Conservation (phyloP, 163 green algal species). For the Trebouxiophyceae sp. region DNA sequence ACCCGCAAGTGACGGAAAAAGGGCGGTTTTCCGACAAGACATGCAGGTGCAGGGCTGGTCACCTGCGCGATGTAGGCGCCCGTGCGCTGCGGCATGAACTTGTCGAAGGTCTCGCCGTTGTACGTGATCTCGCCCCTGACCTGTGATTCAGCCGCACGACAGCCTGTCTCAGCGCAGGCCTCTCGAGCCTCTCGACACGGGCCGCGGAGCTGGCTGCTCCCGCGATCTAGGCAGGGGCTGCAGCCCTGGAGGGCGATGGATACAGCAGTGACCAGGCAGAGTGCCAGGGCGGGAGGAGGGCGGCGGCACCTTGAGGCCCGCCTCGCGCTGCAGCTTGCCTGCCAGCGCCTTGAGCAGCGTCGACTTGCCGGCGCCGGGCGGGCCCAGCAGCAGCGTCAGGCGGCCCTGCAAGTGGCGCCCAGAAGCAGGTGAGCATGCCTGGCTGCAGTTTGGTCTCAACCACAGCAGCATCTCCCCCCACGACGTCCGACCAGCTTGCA, state of each 20-base stretch:
- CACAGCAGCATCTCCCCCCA: background rate
- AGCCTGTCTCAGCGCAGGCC: too few species aligned
- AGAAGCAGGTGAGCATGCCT: too few species aligned
- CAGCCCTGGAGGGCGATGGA: background rate
- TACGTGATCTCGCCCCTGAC: constrained; percentile 47
- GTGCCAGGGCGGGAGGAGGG: background rate
- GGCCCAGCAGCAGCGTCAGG: constrained; percentile 68
- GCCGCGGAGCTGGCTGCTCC: background rate
- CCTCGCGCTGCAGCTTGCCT: constrained; percentile 27
- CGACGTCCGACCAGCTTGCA: too few species aligned
- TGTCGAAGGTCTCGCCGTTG: constrained; percentile 53
- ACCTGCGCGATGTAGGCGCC: constrained; percentile 64
- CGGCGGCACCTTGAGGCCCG: constrained; percentile 8
- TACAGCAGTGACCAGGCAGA: background rate
- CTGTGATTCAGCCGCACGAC: too few species aligned
- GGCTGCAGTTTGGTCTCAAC: background rate
- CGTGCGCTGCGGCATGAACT: constrained; percentile 60
- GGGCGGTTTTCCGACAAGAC: background rate
- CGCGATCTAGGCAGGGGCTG: background rate
- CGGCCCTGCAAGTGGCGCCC: too few species aligned
- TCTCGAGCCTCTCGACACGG: background rate
- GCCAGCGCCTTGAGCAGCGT: constrained; percentile 54
- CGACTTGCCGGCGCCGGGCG: constrained; percentile 60
- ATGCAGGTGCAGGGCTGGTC: background rate
- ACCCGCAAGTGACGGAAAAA: background rate